Base-by-base conservation (phyloP, 1,139 yeast species). In the Hansenula sp. region DNA sequence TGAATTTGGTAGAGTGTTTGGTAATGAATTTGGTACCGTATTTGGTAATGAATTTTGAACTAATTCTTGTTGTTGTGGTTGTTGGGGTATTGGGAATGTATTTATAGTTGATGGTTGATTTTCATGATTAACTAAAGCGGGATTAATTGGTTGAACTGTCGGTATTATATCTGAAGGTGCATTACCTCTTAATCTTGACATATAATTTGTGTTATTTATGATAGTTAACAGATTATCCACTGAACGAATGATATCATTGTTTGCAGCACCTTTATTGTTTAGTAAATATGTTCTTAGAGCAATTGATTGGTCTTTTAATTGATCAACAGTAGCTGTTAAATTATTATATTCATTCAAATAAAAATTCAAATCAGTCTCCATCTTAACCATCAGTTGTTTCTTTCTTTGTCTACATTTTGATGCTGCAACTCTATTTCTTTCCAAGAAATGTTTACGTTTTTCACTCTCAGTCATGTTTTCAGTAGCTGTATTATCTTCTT, bases 391-490 rank as follows among this genome's bases (percentile, higher is more conserved):
- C 71, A 86, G 83, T 59, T 87, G 90, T 66, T 94, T 92, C 72
- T 92, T 94, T 40, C 97, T 77, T 62, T 87, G 95, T 44, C 99
- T 78, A 67, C 97, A 94, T 62, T 89, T 90, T 30, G 94, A 80
- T 0, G 98, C 98, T 0, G 99, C 99, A 13, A 92, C 79, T 46
- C 98, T 73, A 61, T 92, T 92, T 46, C 97, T 72, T 60, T 92
- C 98, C 50, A 92, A 65, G 53, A 92, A 92, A 50, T 75, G 82
- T 59, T 80, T 79, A 26, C 97, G 75, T 57, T 85, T 88, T 36
- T 84, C 92, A 37, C 75, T 87, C 34, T 77, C 83, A 0, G 72
- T 59, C 46, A 59, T 46, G 27, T 49, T 52, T 21, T 28, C 34
- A 12, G 24, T 30, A n/a, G n/a, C n/a, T 10, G 26, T 24, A 42